phyloP scores from a whole-genome alignment of 2,329 filamentous ascomycete genomes.

The Ophiostoma himal-ulmi region DNA sequence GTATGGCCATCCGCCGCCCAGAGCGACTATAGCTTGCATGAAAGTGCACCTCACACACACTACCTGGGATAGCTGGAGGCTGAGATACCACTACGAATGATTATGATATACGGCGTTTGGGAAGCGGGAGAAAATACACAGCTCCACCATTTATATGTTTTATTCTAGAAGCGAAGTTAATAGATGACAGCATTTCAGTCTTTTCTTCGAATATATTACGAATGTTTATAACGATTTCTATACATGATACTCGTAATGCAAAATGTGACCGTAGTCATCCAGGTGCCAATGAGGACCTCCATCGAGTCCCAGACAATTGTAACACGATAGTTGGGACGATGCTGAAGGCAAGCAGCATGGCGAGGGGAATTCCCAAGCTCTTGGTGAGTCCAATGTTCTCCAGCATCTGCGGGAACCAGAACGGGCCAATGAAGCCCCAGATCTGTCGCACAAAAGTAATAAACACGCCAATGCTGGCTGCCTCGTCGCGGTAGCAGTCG shows the following conservation, averaged over 20 bases:
- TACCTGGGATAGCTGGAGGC: not conserved
- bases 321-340: conserved; percentile 1
- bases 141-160: not conserved
- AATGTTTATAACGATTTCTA: not conserved
- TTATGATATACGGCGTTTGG: conserved; percentile 4
- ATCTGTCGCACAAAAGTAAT: conserved; percentile 51
- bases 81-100: not conserved
- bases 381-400: conserved; percentile 4
- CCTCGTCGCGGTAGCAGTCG: conserved; percentile 49
- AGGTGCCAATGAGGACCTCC: not conserved
- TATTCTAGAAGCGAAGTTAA: too few species aligned
- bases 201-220: not conserved
- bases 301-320: not conserved
- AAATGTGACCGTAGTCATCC: not conserved
- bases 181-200: not conserved
- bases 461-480: conserved; percentile 52
- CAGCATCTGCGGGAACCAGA: conserved; percentile 29
- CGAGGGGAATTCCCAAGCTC: conserved; percentile 10
- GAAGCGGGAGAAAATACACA: not conserved
- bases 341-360: not conserved
- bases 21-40: conserved; percentile 16
- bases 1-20: conserved; percentile 19
- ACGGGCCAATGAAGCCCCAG: conserved; percentile 46
- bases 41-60: not conserved
- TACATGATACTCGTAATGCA: not conserved